A percentile compares a stretch with the other conserved stretches of the same genome.
Evolutionary conservation across 2,329 filamentous ascomycete species (phyloP).

Genomic region (Thelonectria rubi): DNA sequence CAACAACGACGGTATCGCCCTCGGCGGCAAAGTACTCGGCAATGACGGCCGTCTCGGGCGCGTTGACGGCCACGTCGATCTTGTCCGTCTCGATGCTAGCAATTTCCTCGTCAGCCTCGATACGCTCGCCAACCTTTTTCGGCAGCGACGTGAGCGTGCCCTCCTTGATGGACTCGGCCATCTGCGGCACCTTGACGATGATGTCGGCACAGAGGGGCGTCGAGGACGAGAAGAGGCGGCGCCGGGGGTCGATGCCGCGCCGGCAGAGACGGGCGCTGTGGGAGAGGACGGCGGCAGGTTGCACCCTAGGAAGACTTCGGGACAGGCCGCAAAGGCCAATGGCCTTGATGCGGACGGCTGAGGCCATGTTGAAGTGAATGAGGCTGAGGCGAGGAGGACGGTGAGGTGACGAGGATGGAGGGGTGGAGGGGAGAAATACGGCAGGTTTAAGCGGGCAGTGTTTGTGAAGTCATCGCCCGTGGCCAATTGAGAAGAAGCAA

Average conservation of each 20-base stretch:
- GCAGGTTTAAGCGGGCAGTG: conserved; percentile 35
- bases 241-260: conserved; percentile 35
- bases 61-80: conserved; percentile 46
- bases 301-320: conserved; percentile 24
- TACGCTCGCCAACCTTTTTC: conserved; percentile 44
- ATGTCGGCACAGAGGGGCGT: conserved; percentile 33
- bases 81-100: conserved; percentile 48
- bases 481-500: conserved; percentile 12
- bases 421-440: conserved; percentile 22
- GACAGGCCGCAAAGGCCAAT: conserved; percentile 35
- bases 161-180: conserved; percentile 48
- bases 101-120: conserved; percentile 46
- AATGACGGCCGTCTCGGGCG: conserved; percentile 39
- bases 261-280: conserved; percentile 38
- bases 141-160: conserved; percentile 41
- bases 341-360: conserved; percentile 36
- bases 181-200: conserved; percentile 43
- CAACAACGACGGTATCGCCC: conserved; percentile 46
- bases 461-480: conserved; percentile 34
- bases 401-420: conserved; percentile 3
- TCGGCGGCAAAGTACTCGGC: conserved; percentile 45
- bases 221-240: conserved; percentile 37
- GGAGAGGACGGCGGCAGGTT: conserved; percentile 26
- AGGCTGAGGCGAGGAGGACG: neutral
- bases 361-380: conserved; percentile 38